Base-by-base conservation (phyloP, 2,329 filamentous ascomycete species). In the Calonectria pseudoturangicola region DNA sequence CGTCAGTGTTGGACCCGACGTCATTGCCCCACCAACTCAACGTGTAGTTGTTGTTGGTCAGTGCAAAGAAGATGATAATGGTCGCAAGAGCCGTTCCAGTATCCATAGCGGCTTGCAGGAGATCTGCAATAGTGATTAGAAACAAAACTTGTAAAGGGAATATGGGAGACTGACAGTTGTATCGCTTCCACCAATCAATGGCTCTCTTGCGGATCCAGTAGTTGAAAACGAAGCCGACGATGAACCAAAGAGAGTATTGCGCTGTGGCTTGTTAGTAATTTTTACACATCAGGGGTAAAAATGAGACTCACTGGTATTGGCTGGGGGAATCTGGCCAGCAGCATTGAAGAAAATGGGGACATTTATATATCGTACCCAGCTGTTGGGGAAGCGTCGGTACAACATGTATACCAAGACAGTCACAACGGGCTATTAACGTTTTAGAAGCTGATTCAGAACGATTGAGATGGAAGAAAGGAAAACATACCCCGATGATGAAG, bases 331-430 rank as follows among this genome's bases (percentile, higher is more conserved):
- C n/a, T 71, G 50, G 7, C 69, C 69, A 10, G 69, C 69, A n/a
- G 69, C 69, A 36, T 71, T 71, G 51, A 71, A 71, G 69, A 71
- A 71, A 45, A 71, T 71, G 4, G 69, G 69, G 10, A 71, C 69
- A 12, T 71, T 71, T 6, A 71, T 63, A 21, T 71, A 71, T 56
- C 69, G 45, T 4, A 71, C 47, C 69, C 69, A 71, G 54, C 45
- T 71, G 36, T 71, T 50, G 3, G 69, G 69, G 45, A 67, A 71
- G 8, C 64, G 33, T 33, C 69, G 69, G 30, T 71, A 71, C 0
- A 67, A 45, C 13, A 71, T 25, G 18, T 67, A 71, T 18, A 71
- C 69, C 16, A 71, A 28, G 0, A 56, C 63, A 28, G 69, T 71
- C 2, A 51, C 51, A 2, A 71, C 54, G 16, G 69, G 69, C 69